Evolutionary conservation across 2,329 filamentous ascomycete genomes (phyloP).

Genomic region (Graphilbum fragrans): DNA sequence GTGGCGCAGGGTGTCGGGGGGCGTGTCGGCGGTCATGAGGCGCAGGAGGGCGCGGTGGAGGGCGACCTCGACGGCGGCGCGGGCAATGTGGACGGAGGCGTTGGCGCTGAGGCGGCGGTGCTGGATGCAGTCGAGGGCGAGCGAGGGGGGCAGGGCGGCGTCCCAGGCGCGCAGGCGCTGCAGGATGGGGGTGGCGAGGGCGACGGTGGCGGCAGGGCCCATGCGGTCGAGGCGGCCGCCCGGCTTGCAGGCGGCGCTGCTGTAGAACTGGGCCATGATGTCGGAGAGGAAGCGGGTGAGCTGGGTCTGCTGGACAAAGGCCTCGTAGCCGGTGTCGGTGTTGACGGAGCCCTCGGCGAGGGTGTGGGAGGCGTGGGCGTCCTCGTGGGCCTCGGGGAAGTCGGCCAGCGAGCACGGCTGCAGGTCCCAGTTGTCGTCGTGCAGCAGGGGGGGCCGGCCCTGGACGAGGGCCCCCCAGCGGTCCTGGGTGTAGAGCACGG

Average conservation of each 20-base stretch:
- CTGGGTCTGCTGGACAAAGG: constrained; percentile 32
- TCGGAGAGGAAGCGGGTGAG: constrained; percentile 33
- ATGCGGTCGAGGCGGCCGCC: constrained; percentile 18
- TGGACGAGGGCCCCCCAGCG: constrained; percentile 42
- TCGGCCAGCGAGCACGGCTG: constrained; percentile 10
- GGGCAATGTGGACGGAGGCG: not conserved
- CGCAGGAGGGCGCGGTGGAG: not conserved
- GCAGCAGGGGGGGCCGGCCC: constrained; percentile 39
- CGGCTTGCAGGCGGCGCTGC: constrained; percentile 6
- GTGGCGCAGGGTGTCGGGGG: not conserved
- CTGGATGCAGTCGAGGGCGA: not conserved
- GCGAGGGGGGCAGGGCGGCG: not conserved
- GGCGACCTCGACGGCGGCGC: not conserved
- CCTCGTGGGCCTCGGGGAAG: constrained; percentile 12
- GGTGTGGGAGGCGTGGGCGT: constrained; percentile 12
- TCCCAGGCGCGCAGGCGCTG: constrained; percentile 20
- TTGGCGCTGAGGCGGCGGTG: not conserved
- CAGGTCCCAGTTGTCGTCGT: constrained; percentile 36
- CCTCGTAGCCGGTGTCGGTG: not conserved
- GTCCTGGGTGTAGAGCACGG: constrained; percentile 50
- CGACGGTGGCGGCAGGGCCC: not conserved
- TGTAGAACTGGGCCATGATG: constrained; percentile 33
- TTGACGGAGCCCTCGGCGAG: not conserved
- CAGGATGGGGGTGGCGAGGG: constrained; percentile 30
- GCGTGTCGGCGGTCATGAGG: not conserved